Conservation (phyloP, 140 eudicot species). For the Ambrosia hybrid region DNA sequence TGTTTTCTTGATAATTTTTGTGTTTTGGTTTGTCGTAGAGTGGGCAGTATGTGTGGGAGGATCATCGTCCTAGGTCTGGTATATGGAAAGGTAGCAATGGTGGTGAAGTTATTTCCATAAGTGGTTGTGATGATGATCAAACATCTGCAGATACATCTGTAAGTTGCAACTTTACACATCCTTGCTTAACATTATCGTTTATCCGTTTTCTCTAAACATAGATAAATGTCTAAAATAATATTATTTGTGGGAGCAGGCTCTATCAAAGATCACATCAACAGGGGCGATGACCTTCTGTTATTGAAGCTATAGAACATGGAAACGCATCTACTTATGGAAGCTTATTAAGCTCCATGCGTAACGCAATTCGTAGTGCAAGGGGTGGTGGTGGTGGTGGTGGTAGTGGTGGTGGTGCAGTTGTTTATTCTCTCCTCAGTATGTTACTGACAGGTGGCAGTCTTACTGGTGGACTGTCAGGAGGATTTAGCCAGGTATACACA, state of each 20-base stretch:
- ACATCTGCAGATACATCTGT: constrained; percentile 70
- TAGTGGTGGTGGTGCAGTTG: constrained; percentile 40
- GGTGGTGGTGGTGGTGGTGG: constrained; percentile 33
- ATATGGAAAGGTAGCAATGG: constrained; percentile 74
- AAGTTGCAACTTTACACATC: constrained; percentile 16
- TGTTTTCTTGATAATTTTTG: too few species aligned
- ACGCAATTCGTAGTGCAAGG: constrained; percentile 42
- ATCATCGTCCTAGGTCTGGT: constrained; percentile 48
- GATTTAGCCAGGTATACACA: constrained; percentile 37
- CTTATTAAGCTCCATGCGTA: constrained; percentile 53
- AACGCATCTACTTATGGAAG: constrained; percentile 52
- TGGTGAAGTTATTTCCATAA: constrained; percentile 69
- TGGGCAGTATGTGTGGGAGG: constrained; percentile 67
- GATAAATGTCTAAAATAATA: background rate
- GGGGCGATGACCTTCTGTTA: background rate
- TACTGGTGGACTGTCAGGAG: constrained; percentile 34
- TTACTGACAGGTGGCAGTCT: constrained; percentile 47
- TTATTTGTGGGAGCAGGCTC: constrained; percentile 5
- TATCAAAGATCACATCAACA: too few species aligned
- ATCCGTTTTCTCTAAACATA: background rate
- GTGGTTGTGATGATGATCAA: constrained; percentile 86
- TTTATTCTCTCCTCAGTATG: constrained; percentile 47
- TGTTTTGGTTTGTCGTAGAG: constrained; percentile 3
- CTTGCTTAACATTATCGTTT: background rate
- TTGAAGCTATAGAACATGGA: constrained; percentile 57